These are phyloP conservation scores for Cyberlindnera sargentensis DNA, from an alignment of 805 yeast species.

Conservation along the genomic window DNA sequence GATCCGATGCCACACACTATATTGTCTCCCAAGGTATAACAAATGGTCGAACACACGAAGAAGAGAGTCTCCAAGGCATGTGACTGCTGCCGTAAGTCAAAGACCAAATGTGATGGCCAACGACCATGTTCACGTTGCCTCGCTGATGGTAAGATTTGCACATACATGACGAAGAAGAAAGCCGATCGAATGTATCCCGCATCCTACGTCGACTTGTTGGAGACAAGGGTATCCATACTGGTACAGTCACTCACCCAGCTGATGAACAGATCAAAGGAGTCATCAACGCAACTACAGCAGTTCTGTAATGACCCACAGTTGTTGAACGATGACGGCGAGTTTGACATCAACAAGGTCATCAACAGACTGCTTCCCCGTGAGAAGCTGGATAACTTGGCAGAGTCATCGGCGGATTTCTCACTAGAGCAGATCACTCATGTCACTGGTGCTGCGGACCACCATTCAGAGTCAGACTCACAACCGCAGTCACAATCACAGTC, in stretches of 20 bases:
- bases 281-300: slow-evolving; percentile 5
- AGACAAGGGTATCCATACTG: slow-evolving; percentile 41
- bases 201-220: slow-evolving; percentile 42
- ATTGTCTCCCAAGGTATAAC: neutral
- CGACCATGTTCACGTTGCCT: slow-evolving; percentile 43
- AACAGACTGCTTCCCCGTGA: slow-evolving; percentile 16
- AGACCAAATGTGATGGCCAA: slow-evolving; percentile 39
- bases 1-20: too few species aligned
- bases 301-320: slow-evolving; percentile 16
- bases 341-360: slow-evolving; percentile 23
- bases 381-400: slow-evolving; percentile 20
- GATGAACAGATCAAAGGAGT: slow-evolving; percentile 14
- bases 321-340: slow-evolving; percentile 15
- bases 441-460: slow-evolving; percentile 7
- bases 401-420: slow-evolving; percentile 17
- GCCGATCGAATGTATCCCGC: slow-evolving; percentile 37
- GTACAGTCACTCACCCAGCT: slow-evolving; percentile 32
- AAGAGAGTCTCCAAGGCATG: slow-evolving; percentile 31
- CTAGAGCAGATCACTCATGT: slow-evolving; percentile 19
- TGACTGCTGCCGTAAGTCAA: slow-evolving; percentile 36
- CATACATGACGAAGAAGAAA: slow-evolving; percentile 46
- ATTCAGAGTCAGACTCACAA: too few species aligned
- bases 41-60: slow-evolving; percentile 4
- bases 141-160: slow-evolving; percentile 49
- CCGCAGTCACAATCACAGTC: too few species aligned